These are phyloP conservation scores for Aspergillus uvarum DNA, from an alignment of 2,329 filamentous ascomycete species.

Conservation along the genomic window DNA sequence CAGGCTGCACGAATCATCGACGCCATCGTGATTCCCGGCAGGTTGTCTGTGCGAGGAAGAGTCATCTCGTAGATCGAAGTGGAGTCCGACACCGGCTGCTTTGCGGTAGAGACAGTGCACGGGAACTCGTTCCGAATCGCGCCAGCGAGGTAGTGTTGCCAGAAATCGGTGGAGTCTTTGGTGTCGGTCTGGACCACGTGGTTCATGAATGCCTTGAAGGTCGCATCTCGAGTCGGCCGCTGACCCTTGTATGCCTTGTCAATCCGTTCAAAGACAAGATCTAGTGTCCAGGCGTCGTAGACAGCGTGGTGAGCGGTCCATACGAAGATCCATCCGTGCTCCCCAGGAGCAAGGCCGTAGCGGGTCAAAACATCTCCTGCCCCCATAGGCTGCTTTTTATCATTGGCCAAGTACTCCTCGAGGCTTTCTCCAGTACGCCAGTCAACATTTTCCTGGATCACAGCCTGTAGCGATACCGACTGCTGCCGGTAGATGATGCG, in stretches of 20 bases:
- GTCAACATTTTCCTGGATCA: conserved; percentile 21
- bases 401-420: background rate
- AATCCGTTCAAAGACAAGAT: conserved; percentile 7
- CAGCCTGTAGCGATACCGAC: conserved; percentile 25
- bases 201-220: conserved; percentile 9
- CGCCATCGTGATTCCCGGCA: conserved; percentile 5
- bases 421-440: conserved; percentile 20
- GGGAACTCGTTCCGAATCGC: conserved; percentile 5
- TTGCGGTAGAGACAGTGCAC: background rate
- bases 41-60: background rate
- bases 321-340: conserved; percentile 3
- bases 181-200: conserved; percentile 1
- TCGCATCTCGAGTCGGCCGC: background rate
- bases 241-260: conserved; percentile 5
- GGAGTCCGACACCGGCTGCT: conserved; percentile 1
- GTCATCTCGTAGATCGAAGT: background rate
- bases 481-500: conserved; percentile 33
- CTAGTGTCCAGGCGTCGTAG: conserved; percentile 14
- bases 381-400: conserved; percentile 6
- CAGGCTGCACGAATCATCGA: conserved; percentile 11
- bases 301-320: conserved; percentile 13
- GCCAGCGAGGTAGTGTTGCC: conserved; percentile 7
- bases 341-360: conserved; percentile 2
- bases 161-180: conserved; percentile 3
- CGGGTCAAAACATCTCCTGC: conserved; percentile 1